A percentile compares a stretch with the other conserved stretches of the same genome.
Conservation (phyloP, 371 early-diverging fungal species). For the Haplosporangium sp. region DNA sequence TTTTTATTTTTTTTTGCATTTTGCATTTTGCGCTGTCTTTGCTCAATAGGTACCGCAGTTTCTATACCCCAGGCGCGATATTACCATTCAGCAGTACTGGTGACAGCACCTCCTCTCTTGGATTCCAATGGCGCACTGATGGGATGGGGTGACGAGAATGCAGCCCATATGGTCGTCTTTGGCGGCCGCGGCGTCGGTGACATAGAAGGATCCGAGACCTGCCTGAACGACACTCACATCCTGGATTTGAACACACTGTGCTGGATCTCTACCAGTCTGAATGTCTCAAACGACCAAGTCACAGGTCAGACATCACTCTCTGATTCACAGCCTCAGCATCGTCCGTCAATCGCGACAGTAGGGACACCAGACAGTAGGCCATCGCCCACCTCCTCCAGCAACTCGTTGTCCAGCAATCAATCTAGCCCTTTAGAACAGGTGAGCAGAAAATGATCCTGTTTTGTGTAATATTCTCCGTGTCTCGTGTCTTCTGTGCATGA, state of each 20-base stretch:
- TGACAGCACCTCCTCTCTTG: conserved; percentile 42
- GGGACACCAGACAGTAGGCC: too few species aligned
- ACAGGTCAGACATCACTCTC: too few species aligned
- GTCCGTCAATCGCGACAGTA: too few species aligned
- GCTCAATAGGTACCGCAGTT: background rate
- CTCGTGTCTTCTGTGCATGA: too few species aligned
- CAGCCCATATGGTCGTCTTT: conserved; percentile 46
- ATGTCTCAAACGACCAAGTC: background rate
- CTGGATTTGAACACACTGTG: conserved; percentile 65
- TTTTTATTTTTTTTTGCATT: background rate
- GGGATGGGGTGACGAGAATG: conserved; percentile 39
- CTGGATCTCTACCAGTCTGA: conserved; percentile 58
- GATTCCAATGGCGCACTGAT: conserved; percentile 20
- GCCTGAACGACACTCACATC: conserved; percentile 65
- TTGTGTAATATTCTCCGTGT: too few species aligned
- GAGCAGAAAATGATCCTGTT: too few species aligned
- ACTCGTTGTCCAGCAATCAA: too few species aligned
- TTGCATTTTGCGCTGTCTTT: background rate
- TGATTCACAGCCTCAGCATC: too few species aligned
- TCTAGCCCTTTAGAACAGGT: too few species aligned
- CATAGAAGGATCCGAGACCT: conserved; percentile 6
- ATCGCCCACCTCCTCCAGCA: too few species aligned
- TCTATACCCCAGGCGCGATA: conserved; percentile 32
- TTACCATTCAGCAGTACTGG: conserved; percentile 36
- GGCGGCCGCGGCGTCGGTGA: conserved; percentile 27